phyloP scores from a whole-genome alignment of 192 early-diverging fungal species.

The Polychytrium aggregatum region DNA sequence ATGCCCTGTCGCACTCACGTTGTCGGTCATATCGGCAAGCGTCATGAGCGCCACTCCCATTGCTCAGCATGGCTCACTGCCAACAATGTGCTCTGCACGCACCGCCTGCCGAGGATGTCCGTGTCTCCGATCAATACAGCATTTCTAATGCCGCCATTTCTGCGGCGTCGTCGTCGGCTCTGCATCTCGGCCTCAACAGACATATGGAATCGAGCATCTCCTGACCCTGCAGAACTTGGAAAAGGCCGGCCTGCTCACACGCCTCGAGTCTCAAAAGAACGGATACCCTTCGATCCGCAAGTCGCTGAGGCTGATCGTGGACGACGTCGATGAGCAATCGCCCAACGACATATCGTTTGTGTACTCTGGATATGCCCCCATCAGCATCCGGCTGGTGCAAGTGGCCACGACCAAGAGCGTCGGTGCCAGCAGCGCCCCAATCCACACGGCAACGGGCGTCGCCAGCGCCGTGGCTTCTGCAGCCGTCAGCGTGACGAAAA shows the following conservation, averaged over 20 bases:
- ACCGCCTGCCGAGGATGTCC: conserved; percentile 2
- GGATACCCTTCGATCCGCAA: conserved; percentile 52
- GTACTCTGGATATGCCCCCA: conserved; percentile 89
- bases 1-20: too few relatives aligned
- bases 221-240: conserved; percentile 73
- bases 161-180: too few relatives aligned
- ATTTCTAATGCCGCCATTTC: too few relatives aligned
- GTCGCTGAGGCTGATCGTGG: conserved; percentile 65
- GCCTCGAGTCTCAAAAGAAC: conserved; percentile 20
- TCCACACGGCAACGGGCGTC: too few relatives aligned
- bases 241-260: conserved; percentile 47
- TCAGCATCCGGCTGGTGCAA: conserved; percentile 82
- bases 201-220: conserved; percentile 86
- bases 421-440: too few relatives aligned
- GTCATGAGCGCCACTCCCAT: too few relatives aligned
- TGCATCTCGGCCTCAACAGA: too few relatives aligned
- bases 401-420: conserved; percentile 49
- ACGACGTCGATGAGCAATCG: conserved; percentile 74
- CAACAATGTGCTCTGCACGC: conserved; percentile 2
- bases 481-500: too few relatives aligned
- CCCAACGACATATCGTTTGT: conserved; percentile 86
- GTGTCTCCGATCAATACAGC: background rate
- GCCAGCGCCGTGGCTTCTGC: too few relatives aligned
- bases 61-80: too few relatives aligned
- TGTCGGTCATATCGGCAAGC: too few relatives aligned